Evolutionary conservation across 495 filamentous ascomycete genomes (phyloP).

Genomic region (Neurospora sp.): DNA sequence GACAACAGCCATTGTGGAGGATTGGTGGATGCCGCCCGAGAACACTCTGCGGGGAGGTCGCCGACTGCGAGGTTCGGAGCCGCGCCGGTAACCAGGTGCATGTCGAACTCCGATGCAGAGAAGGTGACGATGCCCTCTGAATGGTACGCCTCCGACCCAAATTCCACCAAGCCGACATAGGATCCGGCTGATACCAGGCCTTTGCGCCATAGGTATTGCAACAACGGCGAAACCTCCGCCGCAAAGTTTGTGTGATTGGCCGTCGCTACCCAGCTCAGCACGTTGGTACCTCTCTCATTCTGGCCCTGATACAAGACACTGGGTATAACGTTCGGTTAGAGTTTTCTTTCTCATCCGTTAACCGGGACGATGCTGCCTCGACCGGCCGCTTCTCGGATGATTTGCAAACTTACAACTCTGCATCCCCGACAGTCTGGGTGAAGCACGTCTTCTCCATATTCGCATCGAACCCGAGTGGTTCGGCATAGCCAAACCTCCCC

Average conservation of each 20-base stretch:
- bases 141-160: constrained; percentile 19
- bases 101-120: constrained; percentile 11
- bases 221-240: constrained; percentile 17
- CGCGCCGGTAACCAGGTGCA: constrained; percentile 10
- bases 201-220: constrained; percentile 20
- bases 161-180: constrained; percentile 15
- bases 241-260: constrained; percentile 12
- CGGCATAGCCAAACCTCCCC: constrained; percentile 12
- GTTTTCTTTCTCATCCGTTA: neutral
- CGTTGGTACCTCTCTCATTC: constrained; percentile 18
- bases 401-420: constrained; percentile 14
- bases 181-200: constrained; percentile 13
- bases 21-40: constrained; percentile 1
- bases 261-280: constrained; percentile 18
- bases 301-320: constrained; percentile 17
- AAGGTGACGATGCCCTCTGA: constrained; percentile 20
- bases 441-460: constrained; percentile 1
- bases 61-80: constrained; percentile 8
- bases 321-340: neutral
- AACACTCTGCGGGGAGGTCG: neutral
- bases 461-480: constrained; percentile 14
- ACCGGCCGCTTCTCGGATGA: neutral
- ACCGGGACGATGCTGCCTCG: neutral
- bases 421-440: constrained; percentile 4
- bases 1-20: constrained; percentile 7